phyloP scores from a whole-genome alignment of 148 eudicot species.

The Rhododendron williamsianum region DNA sequence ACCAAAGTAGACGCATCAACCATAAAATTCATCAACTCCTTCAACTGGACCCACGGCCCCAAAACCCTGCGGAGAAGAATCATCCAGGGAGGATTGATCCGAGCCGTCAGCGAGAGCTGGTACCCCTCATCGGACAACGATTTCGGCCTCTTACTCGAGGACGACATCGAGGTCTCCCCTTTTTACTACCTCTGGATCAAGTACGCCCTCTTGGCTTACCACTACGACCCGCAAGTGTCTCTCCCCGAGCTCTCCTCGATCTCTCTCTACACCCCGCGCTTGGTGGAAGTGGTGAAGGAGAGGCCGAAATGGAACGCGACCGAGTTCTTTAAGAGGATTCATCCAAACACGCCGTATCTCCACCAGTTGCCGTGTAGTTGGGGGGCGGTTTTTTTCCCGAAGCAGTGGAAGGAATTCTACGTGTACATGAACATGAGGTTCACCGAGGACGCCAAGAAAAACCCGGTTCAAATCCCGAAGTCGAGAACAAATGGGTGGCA shows the following conservation, averaged over 20 bases:
- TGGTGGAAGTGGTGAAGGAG: conserved; percentile 90
- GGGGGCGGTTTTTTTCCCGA: conserved; percentile 96
- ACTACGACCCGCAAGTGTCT: conserved; percentile 80
- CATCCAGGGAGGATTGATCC: conserved; percentile 93
- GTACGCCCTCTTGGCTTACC: conserved; percentile 73
- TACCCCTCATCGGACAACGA: conserved; percentile 88
- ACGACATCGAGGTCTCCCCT: conserved; percentile 91
- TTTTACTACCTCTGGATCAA: conserved; percentile 92
- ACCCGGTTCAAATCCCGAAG: conserved; percentile 89
- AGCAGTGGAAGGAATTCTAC: conserved; percentile 96
- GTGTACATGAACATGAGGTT: conserved; percentile 98
- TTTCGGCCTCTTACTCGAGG: conserved; percentile 76
- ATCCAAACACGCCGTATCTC: conserved; percentile 94
- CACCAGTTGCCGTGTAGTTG: conserved; percentile 94
- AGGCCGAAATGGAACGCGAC: conserved; percentile 93
- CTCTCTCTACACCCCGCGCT: conserved; percentile 87
- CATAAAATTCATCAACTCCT: conserved; percentile 46
- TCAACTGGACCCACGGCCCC: conserved; percentile 79
- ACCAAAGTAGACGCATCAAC: conserved; percentile 78
- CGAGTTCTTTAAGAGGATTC: conserved; percentile 61
- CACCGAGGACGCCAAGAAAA: conserved; percentile 79
- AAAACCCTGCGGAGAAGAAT: conserved; percentile 68
- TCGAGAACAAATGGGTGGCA: conserved; percentile 98
- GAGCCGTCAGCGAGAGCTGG: conserved; percentile 98
- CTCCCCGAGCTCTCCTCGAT: conserved; percentile 86